These are phyloP conservation scores for Russula ochroleuca DNA, from an alignment of 768 basidiomycete genomes.

Conservation along the genomic window DNA sequence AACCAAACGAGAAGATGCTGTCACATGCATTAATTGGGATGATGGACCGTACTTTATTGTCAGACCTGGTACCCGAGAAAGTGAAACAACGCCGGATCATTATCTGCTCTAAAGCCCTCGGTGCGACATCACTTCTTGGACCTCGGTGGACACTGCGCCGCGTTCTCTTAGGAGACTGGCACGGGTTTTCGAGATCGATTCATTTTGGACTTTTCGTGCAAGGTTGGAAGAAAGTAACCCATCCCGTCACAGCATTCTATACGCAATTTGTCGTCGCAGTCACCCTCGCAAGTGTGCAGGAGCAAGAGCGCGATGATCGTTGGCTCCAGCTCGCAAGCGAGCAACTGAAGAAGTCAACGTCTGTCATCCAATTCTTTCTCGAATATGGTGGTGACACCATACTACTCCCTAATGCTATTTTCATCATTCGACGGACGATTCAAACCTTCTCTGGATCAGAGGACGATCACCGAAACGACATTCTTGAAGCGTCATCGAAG, in stretches of 20 bases:
- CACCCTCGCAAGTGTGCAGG: background rate
- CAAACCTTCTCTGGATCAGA: background rate
- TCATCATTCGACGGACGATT: background rate
- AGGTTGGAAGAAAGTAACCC: background rate
- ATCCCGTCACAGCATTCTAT: background rate
- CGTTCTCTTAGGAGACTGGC: slow-evolving; percentile 5
- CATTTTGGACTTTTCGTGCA: slow-evolving; percentile 8
- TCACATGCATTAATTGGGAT: background rate
- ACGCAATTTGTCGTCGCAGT: background rate
- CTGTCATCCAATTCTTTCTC: background rate
- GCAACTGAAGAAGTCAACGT: no score
- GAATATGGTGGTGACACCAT: background rate
- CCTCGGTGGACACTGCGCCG: background rate
- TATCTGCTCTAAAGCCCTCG: slow-evolving; percentile 3
- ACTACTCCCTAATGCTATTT: background rate
- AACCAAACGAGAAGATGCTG: slow-evolving; percentile 1
- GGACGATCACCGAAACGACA: background rate
- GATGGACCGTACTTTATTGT: slow-evolving; percentile 1
- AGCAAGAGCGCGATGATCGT: background rate
- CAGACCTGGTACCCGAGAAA: background rate
- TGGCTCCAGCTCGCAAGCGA: slow-evolving; percentile 5
- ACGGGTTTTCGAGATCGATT: slow-evolving; percentile 3
- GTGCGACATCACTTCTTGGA: background rate
- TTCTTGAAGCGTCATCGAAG: background rate
- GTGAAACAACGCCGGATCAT: background rate